Conservation (phyloP, 768 basidiomycete species). For the Amanita pallidorosea region DNA sequence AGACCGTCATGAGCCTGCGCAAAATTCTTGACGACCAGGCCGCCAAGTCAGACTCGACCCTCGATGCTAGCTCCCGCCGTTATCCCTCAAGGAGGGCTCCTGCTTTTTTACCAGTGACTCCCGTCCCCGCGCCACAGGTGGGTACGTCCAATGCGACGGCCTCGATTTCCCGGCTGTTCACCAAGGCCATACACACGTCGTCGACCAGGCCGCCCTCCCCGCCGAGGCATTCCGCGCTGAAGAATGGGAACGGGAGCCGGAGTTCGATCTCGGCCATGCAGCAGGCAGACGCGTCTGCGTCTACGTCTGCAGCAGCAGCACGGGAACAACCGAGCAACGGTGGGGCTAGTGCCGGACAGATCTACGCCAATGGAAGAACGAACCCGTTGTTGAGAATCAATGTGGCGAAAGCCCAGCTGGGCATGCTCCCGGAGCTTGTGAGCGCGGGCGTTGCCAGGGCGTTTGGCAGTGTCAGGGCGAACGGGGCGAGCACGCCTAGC, state of each 20-base stretch:
- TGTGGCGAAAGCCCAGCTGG: neutral
- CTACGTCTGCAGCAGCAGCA: neutral
- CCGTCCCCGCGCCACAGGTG: slow-evolving; percentile 38
- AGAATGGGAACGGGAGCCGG: slow-evolving; percentile 10
- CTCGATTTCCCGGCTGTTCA: slow-evolving; percentile 67
- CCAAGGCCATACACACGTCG: slow-evolving; percentile 43
- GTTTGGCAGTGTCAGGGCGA: slow-evolving; percentile 11
- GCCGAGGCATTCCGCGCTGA: slow-evolving; percentile 36
- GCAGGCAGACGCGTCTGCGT: neutral
- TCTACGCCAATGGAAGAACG: neutral
- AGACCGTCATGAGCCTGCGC: slow-evolving; percentile 54
- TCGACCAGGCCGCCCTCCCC: slow-evolving; percentile 56
- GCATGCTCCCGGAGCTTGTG: slow-evolving; percentile 1
- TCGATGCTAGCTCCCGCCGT: neutral
- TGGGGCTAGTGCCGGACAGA: neutral
- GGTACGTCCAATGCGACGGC: slow-evolving; percentile 72
- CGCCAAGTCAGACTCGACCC: slow-evolving; percentile 10
- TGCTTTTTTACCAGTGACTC: slow-evolving; percentile 36
- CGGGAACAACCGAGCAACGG: neutral
- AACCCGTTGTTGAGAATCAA: neutral
- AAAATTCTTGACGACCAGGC: slow-evolving; percentile 58
- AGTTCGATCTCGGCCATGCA: neutral
- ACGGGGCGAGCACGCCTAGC: slow-evolving; percentile 28
- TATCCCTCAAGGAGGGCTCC: slow-evolving; percentile 12
- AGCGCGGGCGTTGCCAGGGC: slow-evolving; percentile 6